Base-by-base conservation (phyloP, 2,329 filamentous ascomycete species). In the Monosporascus sp. region DNA sequence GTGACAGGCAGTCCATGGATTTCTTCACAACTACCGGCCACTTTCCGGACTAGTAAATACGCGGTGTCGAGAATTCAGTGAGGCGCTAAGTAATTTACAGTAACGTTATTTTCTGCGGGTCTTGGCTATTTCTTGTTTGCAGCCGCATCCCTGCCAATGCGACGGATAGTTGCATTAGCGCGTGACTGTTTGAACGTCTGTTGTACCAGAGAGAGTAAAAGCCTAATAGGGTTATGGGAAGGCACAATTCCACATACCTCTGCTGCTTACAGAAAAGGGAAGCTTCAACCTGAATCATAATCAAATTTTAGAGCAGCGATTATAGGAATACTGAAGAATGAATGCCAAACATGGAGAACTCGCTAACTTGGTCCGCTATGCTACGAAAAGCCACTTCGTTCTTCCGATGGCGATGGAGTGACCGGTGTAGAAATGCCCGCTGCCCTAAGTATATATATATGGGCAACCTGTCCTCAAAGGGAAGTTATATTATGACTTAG, bases 121-220 rank as follows among this genome's bases (percentile, higher is more conserved):
- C 42, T 46, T 46, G 42, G 42, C 42, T 9, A 45, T 55, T 51
- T 46, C 48, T 49, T 61, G 60, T 65, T 63, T 65, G 60, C 51
- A 54, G 53, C 52, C 38, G 49, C 47, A 66, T 57, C 64, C 61
- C 59, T 66, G 62, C 49, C 50, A 39, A 53, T 51, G 55, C 53
- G 38, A 48, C 61, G 64, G 64, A 51, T 57, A 50, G 49, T 51
- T 57, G 60, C 64, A 64, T 63, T 65, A 66, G 64, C 53, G 49
- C 36, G 51, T 58, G 60, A 51, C 63, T 65, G 64, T 65, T 66
- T 65, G 64, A 62, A 65, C 60, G 57, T 63, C 61, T 59, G 55
- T 57, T 42, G 39, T 20, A 42, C 39, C 11, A 41, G 38, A 8
- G 6, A 41, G 38, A 18, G 38, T 8, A n/a, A n/a, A n/a, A n/a